These are phyloP conservation scores for Tricholoma furcatifolium DNA, from an alignment of 768 basidiomycete genomes.

Conservation along the genomic window DNA sequence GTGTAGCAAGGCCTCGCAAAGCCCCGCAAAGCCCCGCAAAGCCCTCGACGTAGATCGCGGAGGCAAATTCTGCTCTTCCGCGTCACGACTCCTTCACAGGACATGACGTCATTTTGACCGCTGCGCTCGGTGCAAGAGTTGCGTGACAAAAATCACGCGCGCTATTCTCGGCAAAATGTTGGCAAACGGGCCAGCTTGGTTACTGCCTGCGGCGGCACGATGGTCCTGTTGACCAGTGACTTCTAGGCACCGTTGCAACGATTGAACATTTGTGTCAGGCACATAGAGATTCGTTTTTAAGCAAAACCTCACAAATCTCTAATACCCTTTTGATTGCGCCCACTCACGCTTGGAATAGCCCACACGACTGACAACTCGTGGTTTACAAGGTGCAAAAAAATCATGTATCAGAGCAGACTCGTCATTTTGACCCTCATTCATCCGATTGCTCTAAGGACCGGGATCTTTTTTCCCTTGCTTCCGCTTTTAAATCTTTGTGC, in stretches of 20 bases:
- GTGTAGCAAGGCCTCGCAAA: not conserved
- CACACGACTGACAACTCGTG: no score
- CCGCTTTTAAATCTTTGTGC: not conserved
- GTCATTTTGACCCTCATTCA: no score
- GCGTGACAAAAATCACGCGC: slow-evolving; percentile 5
- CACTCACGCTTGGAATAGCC: not conserved
- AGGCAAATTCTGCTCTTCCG: not conserved
- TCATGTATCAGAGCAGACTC: no score
- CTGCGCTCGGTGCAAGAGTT: slow-evolving; percentile 1
- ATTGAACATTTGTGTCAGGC: slow-evolving; percentile 10
- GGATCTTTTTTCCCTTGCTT: no score
- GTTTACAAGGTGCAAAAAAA: no score
- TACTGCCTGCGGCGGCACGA: not conserved
- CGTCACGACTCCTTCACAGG: not conserved
- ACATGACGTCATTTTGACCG: slow-evolving; percentile 13
- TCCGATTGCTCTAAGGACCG: no score
- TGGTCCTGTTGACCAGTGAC: not conserved
- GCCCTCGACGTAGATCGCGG: slow-evolving; percentile 9
- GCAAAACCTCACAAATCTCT: slow-evolving; percentile 4
- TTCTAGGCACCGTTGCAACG: slow-evolving; percentile 4
- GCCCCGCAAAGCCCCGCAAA: not conserved
- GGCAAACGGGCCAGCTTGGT: slow-evolving; percentile 1
- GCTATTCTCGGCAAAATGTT: slow-evolving; percentile 11
- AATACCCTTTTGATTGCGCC: slow-evolving; percentile 13
- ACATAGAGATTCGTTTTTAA: not conserved